A percentile compares a stretch with the other conserved stretches of the same genome.
These are phyloP conservation scores for Fibroporia radiculosa DNA, from an alignment of 768 basidiomycete species.

Conservation along the genomic window DNA sequence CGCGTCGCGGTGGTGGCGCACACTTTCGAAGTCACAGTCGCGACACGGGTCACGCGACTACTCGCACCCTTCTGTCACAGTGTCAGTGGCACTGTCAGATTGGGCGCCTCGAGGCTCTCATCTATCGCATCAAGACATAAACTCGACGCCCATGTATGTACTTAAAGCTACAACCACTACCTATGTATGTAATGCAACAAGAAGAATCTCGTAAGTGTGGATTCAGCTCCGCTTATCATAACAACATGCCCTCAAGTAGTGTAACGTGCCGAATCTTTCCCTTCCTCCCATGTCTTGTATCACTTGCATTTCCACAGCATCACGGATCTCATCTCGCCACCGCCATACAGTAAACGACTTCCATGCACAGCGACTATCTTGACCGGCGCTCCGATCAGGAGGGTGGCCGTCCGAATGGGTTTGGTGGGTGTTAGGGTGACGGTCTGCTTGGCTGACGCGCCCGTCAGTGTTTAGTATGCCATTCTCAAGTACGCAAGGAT, in stretches of 20 bases:
- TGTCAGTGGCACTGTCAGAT: too few relatives aligned
- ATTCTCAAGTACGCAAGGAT: slow-evolving; percentile 42
- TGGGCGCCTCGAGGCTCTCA: too few relatives aligned
- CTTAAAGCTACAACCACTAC: too few relatives aligned
- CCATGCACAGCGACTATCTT: slow-evolving; percentile 36
- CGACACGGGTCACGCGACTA: background rate
- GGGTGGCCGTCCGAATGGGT: background rate
- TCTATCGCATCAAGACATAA: too few relatives aligned
- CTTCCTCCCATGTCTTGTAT: slow-evolving; percentile 31
- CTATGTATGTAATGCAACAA: too few relatives aligned
- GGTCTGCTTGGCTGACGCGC: slow-evolving; percentile 31
- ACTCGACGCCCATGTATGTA: too few relatives aligned
- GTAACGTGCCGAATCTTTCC: slow-evolving; percentile 41
- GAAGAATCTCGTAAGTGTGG: too few relatives aligned
- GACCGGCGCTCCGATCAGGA: background rate
- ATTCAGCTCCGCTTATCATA: too few relatives aligned
- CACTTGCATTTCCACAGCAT: slow-evolving; percentile 9
- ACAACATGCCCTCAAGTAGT: slow-evolving; percentile 32
- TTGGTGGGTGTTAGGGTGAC: slow-evolving; percentile 26
- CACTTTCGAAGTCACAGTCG: background rate
- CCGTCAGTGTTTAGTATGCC: slow-evolving; percentile 45
- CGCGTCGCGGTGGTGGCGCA: too few relatives aligned
- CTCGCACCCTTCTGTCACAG: too few relatives aligned
- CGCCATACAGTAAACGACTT: slow-evolving; percentile 50
- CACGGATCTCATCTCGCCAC: slow-evolving; percentile 29